Percentiles rank a stretch among this genome's conserved stretches.
phyloP scores from a whole-genome alignment of 1,284 basidiomycete species.

The Trichosporon faecale region DNA sequence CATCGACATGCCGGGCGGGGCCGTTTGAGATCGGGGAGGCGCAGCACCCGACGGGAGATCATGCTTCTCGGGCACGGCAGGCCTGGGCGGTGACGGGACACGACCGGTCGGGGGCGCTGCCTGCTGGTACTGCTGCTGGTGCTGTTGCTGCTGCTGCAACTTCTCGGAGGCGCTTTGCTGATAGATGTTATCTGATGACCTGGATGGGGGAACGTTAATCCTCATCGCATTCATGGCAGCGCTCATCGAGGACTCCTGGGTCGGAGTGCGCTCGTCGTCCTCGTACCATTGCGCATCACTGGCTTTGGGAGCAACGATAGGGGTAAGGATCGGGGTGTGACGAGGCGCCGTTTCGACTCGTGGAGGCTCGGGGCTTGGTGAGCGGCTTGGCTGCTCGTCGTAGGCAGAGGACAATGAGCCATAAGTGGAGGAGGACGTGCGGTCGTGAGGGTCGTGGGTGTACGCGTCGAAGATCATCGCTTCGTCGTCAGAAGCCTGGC shows the following conservation, averaged over 20 bases:
- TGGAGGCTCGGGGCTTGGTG: conserved; percentile 12
- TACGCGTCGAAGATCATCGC: conserved; percentile 78
- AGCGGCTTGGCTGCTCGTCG: conserved; percentile 51
- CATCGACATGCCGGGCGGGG: conserved; percentile 28
- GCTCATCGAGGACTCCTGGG: conserved; percentile 39
- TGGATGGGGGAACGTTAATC: conserved; percentile 8
- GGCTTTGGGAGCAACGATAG: conserved; percentile 22
- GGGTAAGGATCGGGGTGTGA: conserved; percentile 22
- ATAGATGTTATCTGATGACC: conserved; percentile 17
- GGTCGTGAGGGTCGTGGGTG: conserved; percentile 38
- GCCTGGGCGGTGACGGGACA: neutral
- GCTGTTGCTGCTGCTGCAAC: conserved; percentile 8
- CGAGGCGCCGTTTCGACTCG: conserved; percentile 18
- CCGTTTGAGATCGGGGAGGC: conserved; percentile 31
- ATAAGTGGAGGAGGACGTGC: conserved; percentile 22
- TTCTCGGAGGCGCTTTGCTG: neutral
- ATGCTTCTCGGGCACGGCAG: conserved; percentile 4
- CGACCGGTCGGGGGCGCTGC: conserved; percentile 21
- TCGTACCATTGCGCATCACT: conserved; percentile 37
- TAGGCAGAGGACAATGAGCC: conserved; percentile 50
- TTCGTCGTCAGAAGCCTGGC: conserved; percentile 63
- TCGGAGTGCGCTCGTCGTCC: conserved; percentile 40
- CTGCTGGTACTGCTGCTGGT: conserved; percentile 9
- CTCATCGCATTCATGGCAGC: conserved; percentile 23
- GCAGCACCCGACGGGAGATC: conserved; percentile 41